These are phyloP conservation scores for Blastocystis sp. DNA, from an alignment of 352 stramenopile genomes.

Conservation along the genomic window DNA sequence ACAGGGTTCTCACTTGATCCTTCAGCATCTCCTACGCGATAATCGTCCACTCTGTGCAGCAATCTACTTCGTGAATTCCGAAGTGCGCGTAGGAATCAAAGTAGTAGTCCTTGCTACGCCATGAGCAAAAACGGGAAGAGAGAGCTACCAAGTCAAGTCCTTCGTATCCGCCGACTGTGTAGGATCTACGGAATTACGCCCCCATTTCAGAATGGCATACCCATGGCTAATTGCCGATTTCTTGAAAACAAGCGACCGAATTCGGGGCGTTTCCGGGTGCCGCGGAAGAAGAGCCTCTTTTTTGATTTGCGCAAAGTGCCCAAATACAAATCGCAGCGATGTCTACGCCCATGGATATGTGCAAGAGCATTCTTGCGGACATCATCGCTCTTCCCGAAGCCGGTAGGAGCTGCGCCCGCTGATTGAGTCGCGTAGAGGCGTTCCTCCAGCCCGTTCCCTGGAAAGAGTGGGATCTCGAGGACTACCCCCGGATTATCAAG, in stretches of 20 bases:
- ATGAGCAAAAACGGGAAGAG: neutral
- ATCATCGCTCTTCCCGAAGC: constrained; percentile 12
- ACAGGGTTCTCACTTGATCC: constrained; percentile 90
- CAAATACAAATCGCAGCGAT: neutral
- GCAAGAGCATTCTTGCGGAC: constrained; percentile 31
- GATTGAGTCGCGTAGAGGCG: constrained; percentile 9
- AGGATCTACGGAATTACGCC: constrained; percentile 7
- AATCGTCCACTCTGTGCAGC: neutral
- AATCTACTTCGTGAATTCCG: constrained; percentile 88
- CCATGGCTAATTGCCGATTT: constrained; percentile 39
- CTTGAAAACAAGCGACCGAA: neutral
- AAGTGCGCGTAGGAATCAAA: constrained; percentile 97
- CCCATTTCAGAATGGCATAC: neutral
- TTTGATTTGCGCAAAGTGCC: neutral
- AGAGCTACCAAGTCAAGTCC: constrained; percentile 64
- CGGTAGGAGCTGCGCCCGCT: neutral
- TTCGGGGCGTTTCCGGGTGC: neutral
- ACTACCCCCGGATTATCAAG: constrained; percentile 72
- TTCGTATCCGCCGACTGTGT: constrained; percentile 38
- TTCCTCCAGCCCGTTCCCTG: constrained; percentile 72
- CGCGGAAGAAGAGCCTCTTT: neutral
- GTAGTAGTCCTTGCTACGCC: constrained; percentile 90
- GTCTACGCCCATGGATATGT: constrained; percentile 30
- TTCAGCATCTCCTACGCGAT: constrained; percentile 84
- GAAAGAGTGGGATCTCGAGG: constrained; percentile 71